Percentiles rank a stretch among this genome's conserved stretches.
Conservation (phyloP, 495 filamentous ascomycete genomes). For the Recurvomyces mirabilis region DNA sequence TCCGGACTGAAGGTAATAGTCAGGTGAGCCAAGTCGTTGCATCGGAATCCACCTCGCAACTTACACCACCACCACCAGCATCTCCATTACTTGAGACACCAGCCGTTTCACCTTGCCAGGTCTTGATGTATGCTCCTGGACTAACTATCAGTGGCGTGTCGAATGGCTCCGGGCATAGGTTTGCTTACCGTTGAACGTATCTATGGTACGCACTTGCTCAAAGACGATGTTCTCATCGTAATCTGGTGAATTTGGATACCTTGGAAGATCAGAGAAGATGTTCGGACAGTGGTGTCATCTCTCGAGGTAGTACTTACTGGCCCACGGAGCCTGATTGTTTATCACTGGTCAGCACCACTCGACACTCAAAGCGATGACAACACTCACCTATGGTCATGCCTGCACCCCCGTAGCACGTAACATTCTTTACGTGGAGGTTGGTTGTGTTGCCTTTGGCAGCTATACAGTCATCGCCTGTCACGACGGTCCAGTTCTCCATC, state of each 20-base stretch:
- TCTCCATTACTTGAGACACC: constrained; percentile 28
- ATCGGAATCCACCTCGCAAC: too few species aligned
- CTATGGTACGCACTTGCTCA: constrained; percentile 28
- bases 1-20: too few species aligned
- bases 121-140: constrained; percentile 21
- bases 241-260: constrained; percentile 31
- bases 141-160: too few species aligned
- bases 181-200: constrained; percentile 35
- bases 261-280: too few species aligned
- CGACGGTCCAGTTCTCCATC: constrained; percentile 22
- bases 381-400: constrained; percentile 36
- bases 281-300: too few species aligned
- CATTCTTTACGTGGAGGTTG: constrained; percentile 15
- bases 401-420: constrained; percentile 16
- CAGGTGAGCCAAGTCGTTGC: too few species aligned
- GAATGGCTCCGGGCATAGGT: too few species aligned
- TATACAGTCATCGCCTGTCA: constrained; percentile 24
- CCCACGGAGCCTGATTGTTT: too few species aligned
- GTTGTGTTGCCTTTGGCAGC: constrained; percentile 23
- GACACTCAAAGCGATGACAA: too few species aligned
- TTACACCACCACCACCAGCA: constrained; percentile 31
- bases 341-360: too few species aligned
- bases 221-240: constrained; percentile 32
- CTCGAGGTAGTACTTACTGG: too few species aligned
- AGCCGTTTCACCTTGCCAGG: constrained; percentile 28